A percentile compares a stretch with the other conserved stretches of the same genome.
phyloP scores from a whole-genome alignment of 179 eudicot species.

The Corrigiola litoralis region DNA sequence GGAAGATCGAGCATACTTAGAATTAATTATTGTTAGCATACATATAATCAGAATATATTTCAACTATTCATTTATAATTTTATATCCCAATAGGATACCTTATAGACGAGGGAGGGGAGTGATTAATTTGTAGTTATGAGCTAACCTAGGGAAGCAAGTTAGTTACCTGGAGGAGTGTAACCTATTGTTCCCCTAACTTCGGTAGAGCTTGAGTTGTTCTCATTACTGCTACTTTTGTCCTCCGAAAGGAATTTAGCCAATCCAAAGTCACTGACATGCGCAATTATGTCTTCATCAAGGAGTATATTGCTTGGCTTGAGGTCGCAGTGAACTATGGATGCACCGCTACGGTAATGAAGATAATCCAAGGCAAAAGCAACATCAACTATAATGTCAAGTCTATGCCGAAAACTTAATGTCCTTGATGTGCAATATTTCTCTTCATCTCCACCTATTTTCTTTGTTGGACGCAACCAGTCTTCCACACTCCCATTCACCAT shows the following conservation, averaged over 20 bases:
- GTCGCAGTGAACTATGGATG: neutral
- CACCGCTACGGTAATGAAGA: neutral
- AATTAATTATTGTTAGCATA: no score
- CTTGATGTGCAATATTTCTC: neutral
- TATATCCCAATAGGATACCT: no score
- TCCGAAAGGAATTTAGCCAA: neutral
- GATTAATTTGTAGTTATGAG: no score
- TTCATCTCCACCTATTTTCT: neutral
- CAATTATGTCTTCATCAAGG: conserved; percentile 4
- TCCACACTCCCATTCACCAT: neutral
- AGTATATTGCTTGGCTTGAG: conserved; percentile 12
- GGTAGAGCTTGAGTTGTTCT: neutral
- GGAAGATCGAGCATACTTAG: no score
- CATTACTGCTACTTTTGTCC: no score
- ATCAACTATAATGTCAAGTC: conserved; percentile 2
- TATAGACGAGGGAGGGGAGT: no score
- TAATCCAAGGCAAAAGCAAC: conserved; percentile 4
- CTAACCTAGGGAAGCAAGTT: no score
- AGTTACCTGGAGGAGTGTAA: no score
- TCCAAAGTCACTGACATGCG: conserved; percentile 12
- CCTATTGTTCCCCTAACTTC: conserved; percentile 4
- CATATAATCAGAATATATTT: no score
- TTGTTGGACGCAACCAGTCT: no score
- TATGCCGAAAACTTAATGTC: neutral
- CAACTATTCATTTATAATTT: no score